Percentiles rank a stretch among this genome's conserved stretches.
phyloP scores from a whole-genome alignment of 2,329 filamentous ascomycete species.

The Penicillium nordicum region DNA sequence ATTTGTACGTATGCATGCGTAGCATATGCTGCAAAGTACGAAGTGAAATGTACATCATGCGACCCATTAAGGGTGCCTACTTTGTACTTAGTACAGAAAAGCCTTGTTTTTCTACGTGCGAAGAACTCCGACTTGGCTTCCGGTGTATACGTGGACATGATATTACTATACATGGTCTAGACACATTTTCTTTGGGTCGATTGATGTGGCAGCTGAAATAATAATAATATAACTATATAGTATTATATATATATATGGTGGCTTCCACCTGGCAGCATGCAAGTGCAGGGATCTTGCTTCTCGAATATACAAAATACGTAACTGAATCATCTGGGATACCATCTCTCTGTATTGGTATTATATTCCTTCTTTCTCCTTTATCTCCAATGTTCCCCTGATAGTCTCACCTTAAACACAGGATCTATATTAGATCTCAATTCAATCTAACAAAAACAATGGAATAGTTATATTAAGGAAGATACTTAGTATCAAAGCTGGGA shows the following conservation, averaged over 20 bases:
- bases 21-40: background rate
- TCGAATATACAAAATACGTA: background rate
- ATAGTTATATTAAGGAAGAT: background rate
- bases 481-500: background rate
- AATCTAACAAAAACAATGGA: background rate
- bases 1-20: background rate
- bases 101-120: background rate
- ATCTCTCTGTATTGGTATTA: background rate
- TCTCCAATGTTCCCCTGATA: background rate
- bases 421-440: background rate
- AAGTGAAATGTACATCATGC: background rate
- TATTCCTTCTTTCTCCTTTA: background rate
- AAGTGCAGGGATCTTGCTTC: conserved; percentile 3
- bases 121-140: background rate
- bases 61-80: background rate
- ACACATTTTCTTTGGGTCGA: background rate
- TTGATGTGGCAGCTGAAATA: background rate
- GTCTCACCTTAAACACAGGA: background rate
- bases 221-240: background rate
- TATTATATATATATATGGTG: background rate
- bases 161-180: background rate
- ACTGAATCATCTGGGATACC: background rate
- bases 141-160: background rate
- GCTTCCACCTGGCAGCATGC: conserved; percentile 1
- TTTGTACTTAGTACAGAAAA: background rate